Base-by-base conservation (phyloP, 1,139 yeast genomes). In the Scheffersomyces insectosa region DNA sequence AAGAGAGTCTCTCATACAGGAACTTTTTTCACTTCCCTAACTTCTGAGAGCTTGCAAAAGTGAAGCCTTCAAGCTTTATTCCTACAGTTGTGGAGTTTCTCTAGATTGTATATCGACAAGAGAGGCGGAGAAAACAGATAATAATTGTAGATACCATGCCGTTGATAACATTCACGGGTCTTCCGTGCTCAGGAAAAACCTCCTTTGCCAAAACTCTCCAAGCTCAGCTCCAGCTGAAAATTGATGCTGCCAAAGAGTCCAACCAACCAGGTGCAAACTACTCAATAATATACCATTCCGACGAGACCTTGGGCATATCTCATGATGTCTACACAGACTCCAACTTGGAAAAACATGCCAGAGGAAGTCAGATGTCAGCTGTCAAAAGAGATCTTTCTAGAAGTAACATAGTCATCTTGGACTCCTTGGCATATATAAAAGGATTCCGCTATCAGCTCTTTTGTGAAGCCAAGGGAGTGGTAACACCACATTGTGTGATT, bases 361-460 rank as follows among this genome's bases (percentile, higher is more conserved):
- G 99, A 45, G 96, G 96, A 0, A 76, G 80, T 28, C 96, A 91
- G 55, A 84, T 90, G 68, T 81, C 96, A 0, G 96, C 96, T 0
- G 95, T 93, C 11, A 89, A 89, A 57, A 74, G 97, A 51, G 89
- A 86, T 50, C 67, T 95, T 7, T 73, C 86, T 3, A 75, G 84
- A 37, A 72, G 77, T 27, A 84, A 80, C 28, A 76, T 93, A 37
- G 97, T 93, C 1, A 82, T 93, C 15, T 73, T 93, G 44, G 99
- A 93, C 63, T 80, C 95, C 2, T 70, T 90, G 59, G 85, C 90
- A 20, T 95, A 95, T 60, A 95, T 95, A 58, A 95, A 93, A 60
- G 99, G 99, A 0, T 90, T 90, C 60, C 73, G 99, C 47, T 93
- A 95, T 64, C 99, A 93, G 63, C 72, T 93, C 43, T 90, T 82